Conservation (phyloP, 73 alveolate species). For the Paramecium biaurelia region DNA sequence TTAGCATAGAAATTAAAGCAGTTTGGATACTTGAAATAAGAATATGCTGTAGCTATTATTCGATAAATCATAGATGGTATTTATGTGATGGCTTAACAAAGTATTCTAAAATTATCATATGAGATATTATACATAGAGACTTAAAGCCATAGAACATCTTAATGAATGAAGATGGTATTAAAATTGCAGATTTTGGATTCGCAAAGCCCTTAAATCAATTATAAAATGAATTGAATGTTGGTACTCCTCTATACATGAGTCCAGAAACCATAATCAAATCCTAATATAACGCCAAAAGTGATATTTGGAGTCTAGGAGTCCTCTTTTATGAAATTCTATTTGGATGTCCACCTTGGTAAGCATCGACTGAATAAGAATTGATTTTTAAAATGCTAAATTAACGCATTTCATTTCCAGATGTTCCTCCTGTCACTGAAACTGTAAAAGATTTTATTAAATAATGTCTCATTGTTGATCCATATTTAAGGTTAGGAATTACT, state of each 20-base stretch:
- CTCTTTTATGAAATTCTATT: slow-evolving; percentile 82
- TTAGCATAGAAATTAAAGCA: slow-evolving; percentile 12
- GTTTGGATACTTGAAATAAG: neutral
- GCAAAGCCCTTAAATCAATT: slow-evolving; percentile 44
- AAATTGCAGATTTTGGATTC: slow-evolving; percentile 64
- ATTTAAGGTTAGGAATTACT: neutral
- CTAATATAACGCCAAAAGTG: slow-evolving; percentile 79
- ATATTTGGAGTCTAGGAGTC: slow-evolving; percentile 88
- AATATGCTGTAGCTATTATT: slow-evolving; percentile 1
- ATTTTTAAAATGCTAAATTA: slow-evolving; percentile 5
- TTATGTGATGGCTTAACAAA: slow-evolving; percentile 31
- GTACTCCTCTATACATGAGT: slow-evolving; percentile 85
- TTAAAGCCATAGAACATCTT: slow-evolving; percentile 63
- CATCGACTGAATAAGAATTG: slow-evolving; percentile 64
- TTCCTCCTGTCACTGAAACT: neutral
- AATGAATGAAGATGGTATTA: slow-evolving; percentile 42
- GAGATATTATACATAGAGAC: slow-evolving; percentile 66
- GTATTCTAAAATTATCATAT: neutral
- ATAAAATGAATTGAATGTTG: slow-evolving; percentile 72
- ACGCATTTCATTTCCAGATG: neutral
- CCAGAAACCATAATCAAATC: slow-evolving; percentile 78
- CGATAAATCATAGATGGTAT: slow-evolving; percentile 45
- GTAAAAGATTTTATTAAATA: neutral
- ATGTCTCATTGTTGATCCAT: neutral
- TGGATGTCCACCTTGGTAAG: slow-evolving; percentile 78